phyloP scores from a whole-genome alignment of 345 rosid genomes.

The Stellera chamaejasme region DNA sequence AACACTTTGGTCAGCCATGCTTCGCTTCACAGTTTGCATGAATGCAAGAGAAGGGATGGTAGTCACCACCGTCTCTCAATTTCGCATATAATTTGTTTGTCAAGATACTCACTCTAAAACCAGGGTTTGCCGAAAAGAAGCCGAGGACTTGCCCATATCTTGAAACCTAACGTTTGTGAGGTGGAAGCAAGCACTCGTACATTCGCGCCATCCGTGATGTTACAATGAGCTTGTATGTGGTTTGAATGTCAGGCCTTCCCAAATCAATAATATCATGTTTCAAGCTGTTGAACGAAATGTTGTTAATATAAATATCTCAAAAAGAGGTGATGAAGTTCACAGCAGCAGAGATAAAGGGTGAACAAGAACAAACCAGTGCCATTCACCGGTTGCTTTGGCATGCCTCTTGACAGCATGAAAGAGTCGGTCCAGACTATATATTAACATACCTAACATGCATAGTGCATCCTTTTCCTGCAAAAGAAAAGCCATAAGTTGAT shows the following conservation, averaged over 20 bases:
- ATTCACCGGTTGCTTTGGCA: slow-evolving; percentile 77
- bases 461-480: slow-evolving; percentile 69
- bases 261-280: slow-evolving; percentile 69
- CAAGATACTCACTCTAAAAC: too few relatives aligned
- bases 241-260: slow-evolving; percentile 60
- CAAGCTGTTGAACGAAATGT: slow-evolving; percentile 41
- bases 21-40: too few relatives aligned
- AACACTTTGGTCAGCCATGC: too few relatives aligned
- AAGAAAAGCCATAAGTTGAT: not conserved
- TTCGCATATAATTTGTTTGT: too few relatives aligned
- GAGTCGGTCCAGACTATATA: slow-evolving; percentile 64
- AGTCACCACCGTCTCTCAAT: too few relatives aligned
- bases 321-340: not conserved
- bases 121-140: too few relatives aligned
- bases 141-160: too few relatives aligned
- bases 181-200: slow-evolving; percentile 77
- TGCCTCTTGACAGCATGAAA: slow-evolving; percentile 61
- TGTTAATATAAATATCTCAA: not conserved
- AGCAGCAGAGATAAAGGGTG: not conserved
- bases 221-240: slow-evolving; percentile 51
- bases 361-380: slow-evolving; percentile 54
- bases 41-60: too few relatives aligned
- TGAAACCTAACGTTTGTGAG: slow-evolving; percentile 30
- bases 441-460: slow-evolving; percentile 64
- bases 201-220: slow-evolving; percentile 56